Conservation (phyloP, 116 monocot species). For the Trichopus zeylanicus region DNA sequence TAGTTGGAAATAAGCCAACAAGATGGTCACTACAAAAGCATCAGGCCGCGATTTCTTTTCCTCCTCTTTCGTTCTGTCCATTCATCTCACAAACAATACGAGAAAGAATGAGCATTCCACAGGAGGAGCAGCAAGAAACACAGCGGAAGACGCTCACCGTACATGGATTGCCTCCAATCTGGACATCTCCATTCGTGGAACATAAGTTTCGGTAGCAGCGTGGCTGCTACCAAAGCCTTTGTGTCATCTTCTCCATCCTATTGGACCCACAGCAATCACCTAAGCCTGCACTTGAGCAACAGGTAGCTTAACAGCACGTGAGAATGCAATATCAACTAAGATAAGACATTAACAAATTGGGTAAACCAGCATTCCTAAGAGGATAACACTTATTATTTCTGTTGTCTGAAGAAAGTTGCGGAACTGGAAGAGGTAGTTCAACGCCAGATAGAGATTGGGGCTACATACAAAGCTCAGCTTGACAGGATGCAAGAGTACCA, state of each 20-base stretch:
- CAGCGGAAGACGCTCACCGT: not conserved
- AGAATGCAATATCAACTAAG: not conserved
- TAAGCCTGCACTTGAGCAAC: not conserved
- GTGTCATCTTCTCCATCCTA: not conserved
- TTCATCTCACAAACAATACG: not conserved
- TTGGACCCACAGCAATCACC: not conserved
- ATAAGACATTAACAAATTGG: not conserved
- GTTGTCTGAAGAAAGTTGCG: conserved; percentile 5
- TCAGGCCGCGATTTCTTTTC: not conserved
- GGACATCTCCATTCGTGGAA: not conserved
- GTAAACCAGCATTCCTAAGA: no score
- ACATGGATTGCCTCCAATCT: not conserved
- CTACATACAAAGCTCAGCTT: conserved; percentile 11
- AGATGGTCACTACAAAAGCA: not conserved
- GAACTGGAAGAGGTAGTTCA: conserved; percentile 20
- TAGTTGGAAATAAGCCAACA: not conserved
- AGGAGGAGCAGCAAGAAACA: not conserved
- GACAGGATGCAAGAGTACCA: conserved; percentile 26
- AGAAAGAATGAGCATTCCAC: not conserved
- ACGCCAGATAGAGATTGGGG: conserved; percentile 16
- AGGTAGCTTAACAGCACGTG: not conserved
- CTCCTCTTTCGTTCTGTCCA: not conserved
- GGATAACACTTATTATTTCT: not conserved
- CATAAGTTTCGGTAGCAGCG: not conserved
- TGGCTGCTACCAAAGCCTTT: not conserved